Base-by-base conservation (phyloP, 768 basidiomycete genomes). In the Suillus fuscotomentosus region DNA sequence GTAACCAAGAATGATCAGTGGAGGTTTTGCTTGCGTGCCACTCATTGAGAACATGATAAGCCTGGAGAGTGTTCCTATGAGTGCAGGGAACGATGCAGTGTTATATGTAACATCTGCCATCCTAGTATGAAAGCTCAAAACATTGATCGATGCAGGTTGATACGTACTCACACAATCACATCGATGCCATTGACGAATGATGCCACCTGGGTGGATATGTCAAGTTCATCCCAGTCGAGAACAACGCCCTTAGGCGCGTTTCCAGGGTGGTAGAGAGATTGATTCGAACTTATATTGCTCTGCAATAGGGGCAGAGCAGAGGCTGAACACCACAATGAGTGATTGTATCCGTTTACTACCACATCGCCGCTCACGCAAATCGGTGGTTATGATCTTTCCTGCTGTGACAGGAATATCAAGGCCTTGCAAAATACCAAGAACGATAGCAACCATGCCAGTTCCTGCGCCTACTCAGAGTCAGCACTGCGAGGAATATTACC, bases 71-170 rank as follows among this genome's bases (percentile, higher is more conserved):
- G 93, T 95, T n/a, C 78, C 77, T 20, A 94, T 75, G 47, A 97
- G 85, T 0, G 90, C 81, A 2, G 91, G 86, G 74, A 97, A 97
- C 2, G 93, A 90, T 1, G 87, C 78, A 0, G 92, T 93, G 77
- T 97, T 97, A 79, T 96, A 97, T 1, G 94, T 90, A 9, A 96
- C 92, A 70, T 97, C 95, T 14, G 94, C 92, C 88, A 96, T 94
- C 51, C 94, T 95, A 68, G n/a, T 45, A 15, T 61, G 60, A 17
- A 36, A 39, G 48, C 31, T 50, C 31, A 22, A 20, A 39, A 31
- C 11, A 31, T 57, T 41, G 8, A 8, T 5, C 8, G 14, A 22
- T 39, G 38, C 20, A 64, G 54, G 22, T 34, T 61, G 60, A 38
- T 41, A 10, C 43, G 24, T 11, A 80, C 90, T 65, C 74, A 93